Conservation (phyloP, 1,139 yeast genomes). For the Arxiozyma slooffiae region DNA sequence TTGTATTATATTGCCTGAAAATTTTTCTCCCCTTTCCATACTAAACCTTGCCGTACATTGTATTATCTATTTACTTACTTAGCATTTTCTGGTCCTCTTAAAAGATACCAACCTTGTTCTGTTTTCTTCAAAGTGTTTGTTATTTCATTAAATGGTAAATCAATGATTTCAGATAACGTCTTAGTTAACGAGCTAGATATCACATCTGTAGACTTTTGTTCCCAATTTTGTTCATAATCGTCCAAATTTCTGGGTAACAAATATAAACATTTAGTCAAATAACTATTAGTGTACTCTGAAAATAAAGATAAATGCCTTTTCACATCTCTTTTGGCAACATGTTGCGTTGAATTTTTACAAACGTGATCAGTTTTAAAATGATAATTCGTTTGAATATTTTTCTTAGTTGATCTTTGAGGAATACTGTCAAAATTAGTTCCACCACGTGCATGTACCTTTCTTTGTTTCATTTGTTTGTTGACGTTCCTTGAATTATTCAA, state of each 20-base stretch:
- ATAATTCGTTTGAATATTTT: too few species aligned
- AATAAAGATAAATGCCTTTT: slow-evolving; percentile 8
- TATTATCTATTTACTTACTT: neutral
- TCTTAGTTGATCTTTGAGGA: neutral
- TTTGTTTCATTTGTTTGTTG: neutral
- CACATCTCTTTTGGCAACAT: neutral
- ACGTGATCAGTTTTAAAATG: neutral
- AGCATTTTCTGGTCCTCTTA: neutral
- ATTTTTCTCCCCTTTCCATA: neutral
- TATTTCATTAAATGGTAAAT: neutral
- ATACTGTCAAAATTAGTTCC: neutral
- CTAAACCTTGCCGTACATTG: neutral
- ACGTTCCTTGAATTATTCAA: neutral
- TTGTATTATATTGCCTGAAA: neutral
- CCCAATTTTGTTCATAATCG: neutral
- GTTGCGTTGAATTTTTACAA: neutral
- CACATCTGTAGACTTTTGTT: neutral
- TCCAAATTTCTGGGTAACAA: too few species aligned
- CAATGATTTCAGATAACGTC: too few species aligned
- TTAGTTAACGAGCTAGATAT: neutral
- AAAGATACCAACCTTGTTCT: neutral
- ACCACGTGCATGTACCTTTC: neutral
- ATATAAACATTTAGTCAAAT: neutral
- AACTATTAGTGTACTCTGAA: slow-evolving; percentile 16
- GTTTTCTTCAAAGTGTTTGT: neutral